Evolutionary conservation across 164 flowering plant genomes (phyloP), one percentile per base, ranked within the genome.

Genomic region (Saururus chinensis): DNA sequence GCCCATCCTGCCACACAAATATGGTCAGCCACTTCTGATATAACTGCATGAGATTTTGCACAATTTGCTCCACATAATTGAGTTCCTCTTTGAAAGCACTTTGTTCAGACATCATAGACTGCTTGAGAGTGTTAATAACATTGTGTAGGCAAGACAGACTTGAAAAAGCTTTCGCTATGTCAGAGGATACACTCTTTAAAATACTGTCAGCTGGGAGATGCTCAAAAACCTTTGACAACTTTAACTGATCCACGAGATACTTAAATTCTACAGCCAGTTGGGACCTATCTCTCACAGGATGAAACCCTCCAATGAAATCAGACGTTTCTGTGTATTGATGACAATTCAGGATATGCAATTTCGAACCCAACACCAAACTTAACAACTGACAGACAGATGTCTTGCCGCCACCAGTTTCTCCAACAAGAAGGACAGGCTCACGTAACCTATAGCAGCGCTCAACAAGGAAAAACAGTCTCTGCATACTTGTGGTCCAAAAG

Each of bases 401-500:
- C 75, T 95, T 95, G 55, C 99, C 99, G 60, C 96, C 96, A 68
- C 97, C 96, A 57, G 99, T 95, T 77, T 91, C 99, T 56, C 99
- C 99, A 75, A 95, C 93, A 70, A 95, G 97, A 45, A 95, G 93
- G 22, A 95, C 96, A 62, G 99, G 99, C 67, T 95, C 97, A 56
- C 84, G 86, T 68, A 84, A 56, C 70, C 70, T 69, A 71, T 75
- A 87, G 69, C 96, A 95, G 52, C 97, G 92, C 61, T 79, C 81
- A 42, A 95, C 77, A 57, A 95, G 96, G 74, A 81, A 87, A 66
- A 70, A 89, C 71, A 95, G 71, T 62, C 97, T 81, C 78, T 63
- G 53, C 96, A 95, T 84, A 61, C 89, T 89, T 67, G 51, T 66
- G 24, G 97, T 95, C 87, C 83, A 82, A 24, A 75, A 66, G 54